phyloP scores from a whole-genome alignment of 352 stramenopile genomes.

The Phytophthora brassicae region DNA sequence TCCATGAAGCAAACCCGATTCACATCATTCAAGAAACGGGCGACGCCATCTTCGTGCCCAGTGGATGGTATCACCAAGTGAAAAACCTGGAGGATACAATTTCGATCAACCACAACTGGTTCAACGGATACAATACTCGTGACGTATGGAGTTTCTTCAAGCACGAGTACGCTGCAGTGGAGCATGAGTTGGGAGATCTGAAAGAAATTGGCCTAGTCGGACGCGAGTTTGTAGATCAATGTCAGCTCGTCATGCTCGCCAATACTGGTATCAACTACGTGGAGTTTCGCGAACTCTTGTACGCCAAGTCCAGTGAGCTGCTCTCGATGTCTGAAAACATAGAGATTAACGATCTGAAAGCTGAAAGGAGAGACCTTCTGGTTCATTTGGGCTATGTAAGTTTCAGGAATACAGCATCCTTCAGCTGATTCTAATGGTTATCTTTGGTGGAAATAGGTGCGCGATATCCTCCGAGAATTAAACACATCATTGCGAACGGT shows the following conservation, averaged over 20 bases:
- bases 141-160: conserved; percentile 78
- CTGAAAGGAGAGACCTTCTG: conserved; percentile 14
- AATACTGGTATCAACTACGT: conserved; percentile 81
- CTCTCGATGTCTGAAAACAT: conserved; percentile 5
- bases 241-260: conserved; percentile 72
- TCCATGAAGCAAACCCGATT: conserved; percentile 45
- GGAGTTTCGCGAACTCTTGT: conserved; percentile 63
- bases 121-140: conserved; percentile 85
- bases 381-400: conserved; percentile 33
- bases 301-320: conserved; percentile 48
- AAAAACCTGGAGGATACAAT: conserved; percentile 92
- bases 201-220: conserved; percentile 62
- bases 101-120: conserved; percentile 98
- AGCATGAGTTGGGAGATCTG: conserved; percentile 60
- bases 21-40: conserved; percentile 62
- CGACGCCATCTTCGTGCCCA: conserved; percentile 96
- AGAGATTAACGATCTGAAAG: background rate
- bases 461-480: conserved; percentile 35
- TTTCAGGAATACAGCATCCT: background rate
- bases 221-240: conserved; percentile 63
- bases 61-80: conserved; percentile 95
- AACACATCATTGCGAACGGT: conserved; percentile 24
- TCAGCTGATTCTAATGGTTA: background rate
- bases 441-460: conserved; percentile 20
- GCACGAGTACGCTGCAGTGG: conserved; percentile 55